phyloP scores from a whole-genome alignment of 768 basidiomycete species.

The Rhizopogon salebrosus region DNA sequence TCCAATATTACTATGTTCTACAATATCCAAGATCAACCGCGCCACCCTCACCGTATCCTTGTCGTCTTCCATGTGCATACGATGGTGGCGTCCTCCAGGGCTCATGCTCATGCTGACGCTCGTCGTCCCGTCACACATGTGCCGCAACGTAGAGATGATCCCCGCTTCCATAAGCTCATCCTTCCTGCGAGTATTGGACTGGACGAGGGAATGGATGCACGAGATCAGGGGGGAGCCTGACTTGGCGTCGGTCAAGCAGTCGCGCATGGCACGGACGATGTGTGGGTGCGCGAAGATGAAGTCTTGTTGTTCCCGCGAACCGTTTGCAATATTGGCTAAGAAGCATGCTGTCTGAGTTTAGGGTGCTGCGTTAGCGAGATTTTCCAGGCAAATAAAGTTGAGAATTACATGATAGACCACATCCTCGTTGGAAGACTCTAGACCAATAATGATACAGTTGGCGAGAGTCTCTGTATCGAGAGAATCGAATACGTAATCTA shows the following conservation, averaged over 20 bases:
- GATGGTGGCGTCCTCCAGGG: constrained; percentile 28
- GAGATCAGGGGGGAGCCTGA: constrained; percentile 55
- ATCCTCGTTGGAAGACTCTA: constrained; percentile 49
- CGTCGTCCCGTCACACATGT: constrained; percentile 35
- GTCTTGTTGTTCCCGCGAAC: constrained; percentile 42
- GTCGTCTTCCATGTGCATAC: constrained; percentile 51
- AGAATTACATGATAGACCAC: constrained; percentile 46
- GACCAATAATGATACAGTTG: constrained; percentile 38
- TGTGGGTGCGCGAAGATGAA: constrained; percentile 46
- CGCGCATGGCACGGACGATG: constrained; percentile 50
- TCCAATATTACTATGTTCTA: constrained; percentile 29
- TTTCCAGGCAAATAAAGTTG: neutral
- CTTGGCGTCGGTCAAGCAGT: constrained; percentile 54
- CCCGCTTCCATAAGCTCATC: constrained; percentile 37
- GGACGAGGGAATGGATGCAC: constrained; percentile 54
- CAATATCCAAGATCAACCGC: constrained; percentile 47
- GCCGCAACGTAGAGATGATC: constrained; percentile 39
- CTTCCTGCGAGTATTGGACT: constrained; percentile 31
- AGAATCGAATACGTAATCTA: constrained; percentile 52
- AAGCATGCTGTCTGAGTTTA: constrained; percentile 46
- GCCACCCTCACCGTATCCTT: constrained; percentile 54
- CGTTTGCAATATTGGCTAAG: constrained; percentile 69
- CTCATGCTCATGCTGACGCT: constrained; percentile 20
- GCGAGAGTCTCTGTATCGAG: constrained; percentile 45
- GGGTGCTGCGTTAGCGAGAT: neutral